Percentiles rank a stretch among this genome's conserved stretches.
These are phyloP conservation scores for Rosa rugosa DNA, from an alignment of 306 rosid genomes.

Conservation along the genomic window DNA sequence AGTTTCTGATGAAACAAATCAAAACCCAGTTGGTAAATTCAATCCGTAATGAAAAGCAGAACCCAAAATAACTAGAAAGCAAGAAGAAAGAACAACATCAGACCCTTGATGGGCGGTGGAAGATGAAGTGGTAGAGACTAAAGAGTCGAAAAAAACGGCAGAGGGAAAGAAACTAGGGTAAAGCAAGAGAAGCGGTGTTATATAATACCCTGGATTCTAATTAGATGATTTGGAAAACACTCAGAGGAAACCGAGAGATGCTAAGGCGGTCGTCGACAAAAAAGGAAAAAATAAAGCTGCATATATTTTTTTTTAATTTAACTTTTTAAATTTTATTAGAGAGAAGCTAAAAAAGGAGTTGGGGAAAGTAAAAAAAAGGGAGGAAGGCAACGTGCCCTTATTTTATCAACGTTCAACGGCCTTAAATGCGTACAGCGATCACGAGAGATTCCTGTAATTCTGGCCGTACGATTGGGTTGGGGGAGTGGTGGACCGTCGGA, in stretches of 20 bases:
- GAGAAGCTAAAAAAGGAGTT: background rate
- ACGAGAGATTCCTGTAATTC: background rate
- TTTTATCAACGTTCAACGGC: constrained; percentile 17
- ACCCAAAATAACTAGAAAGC: background rate
- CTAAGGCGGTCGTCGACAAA: constrained; percentile 21
- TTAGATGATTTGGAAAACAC: background rate
- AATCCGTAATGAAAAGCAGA: background rate
- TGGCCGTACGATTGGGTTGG: constrained; percentile 2
- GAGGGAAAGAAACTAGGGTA: constrained; percentile 1
- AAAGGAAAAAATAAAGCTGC: background rate
- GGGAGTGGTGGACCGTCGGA: background rate
- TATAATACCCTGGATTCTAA: background rate
- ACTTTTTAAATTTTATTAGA: background rate
- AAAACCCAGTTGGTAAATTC: background rate
- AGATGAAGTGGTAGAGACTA: background rate
- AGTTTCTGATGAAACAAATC: background rate
- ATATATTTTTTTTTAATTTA: background rate
- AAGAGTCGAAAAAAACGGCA: constrained; percentile 1
- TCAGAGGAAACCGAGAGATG: background rate
- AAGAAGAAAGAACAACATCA: background rate
- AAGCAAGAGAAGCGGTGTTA: background rate
- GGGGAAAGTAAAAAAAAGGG: background rate
- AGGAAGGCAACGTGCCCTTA: constrained; percentile 15
- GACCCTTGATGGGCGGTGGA: background rate
- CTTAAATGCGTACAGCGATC: constrained; percentile 1